Base-by-base conservation (phyloP, 2,329 filamentous ascomycete species). In the Aspergillus sp. region DNA sequence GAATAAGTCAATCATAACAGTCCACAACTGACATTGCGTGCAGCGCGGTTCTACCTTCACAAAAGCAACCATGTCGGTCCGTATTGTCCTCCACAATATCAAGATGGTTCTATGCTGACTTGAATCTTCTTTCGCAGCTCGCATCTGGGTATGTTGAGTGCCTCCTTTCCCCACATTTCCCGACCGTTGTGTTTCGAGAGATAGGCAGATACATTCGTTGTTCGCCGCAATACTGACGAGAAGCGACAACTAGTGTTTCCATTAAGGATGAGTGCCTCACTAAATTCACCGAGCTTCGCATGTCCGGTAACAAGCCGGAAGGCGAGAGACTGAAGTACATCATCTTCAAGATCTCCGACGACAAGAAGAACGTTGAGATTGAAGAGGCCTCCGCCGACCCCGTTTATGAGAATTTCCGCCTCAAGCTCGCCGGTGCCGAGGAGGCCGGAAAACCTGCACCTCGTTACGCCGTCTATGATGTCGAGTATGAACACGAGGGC, bases 261-360 rank as follows among this genome's bases (percentile, higher is more conserved):
- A 65, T 75, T 48, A 56, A 66, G 43, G 69, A 72, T 57, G 70
- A 75, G 31, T 74, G 71, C 64, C 60, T 73, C 50, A 62, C 53
- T 37, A 55, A 59, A 45, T 74, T 70, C 69, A 72, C 74, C 48
- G 65, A 73, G 27, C 66, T 75, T 48, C 70, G 71, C 54, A 65
- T 72, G 58, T 67, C 66, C 57, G 63, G 61, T 39, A 65, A 33
- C 27, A 50, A 50, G 46, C 11, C 39, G 6, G 29, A 38, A 12
- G 48, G 43, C 35, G 30, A 44, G 12, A 57, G 68, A 57, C 62
- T 60, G 53, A 75, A 75, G 63, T 75, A 64, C 56, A 72, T 75
- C 54, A 75, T 75, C 65, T 75, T 68, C 68, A 75, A 75, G 64
- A 71, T 75, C 54, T 59, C 70, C 50, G 72, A 75, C 53, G 64